phyloP scores from a whole-genome alignment of 805 yeast genomes.

The Huiozyma sinensis region DNA sequence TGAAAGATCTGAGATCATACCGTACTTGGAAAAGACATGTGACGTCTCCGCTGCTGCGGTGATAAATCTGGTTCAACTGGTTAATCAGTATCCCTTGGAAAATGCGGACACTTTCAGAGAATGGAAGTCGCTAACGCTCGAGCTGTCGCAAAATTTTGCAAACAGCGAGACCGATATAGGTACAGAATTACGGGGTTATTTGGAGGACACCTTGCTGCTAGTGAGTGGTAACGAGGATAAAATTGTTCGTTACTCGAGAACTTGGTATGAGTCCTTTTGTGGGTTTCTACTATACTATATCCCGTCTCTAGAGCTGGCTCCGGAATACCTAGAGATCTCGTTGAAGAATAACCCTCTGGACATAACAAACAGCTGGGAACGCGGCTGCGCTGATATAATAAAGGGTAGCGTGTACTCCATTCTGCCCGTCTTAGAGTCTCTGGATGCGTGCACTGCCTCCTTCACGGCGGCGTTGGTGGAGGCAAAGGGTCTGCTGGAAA shows the following conservation, averaged over 20 bases:
- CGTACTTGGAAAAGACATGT: constrained; percentile 12
- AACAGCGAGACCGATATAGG: constrained; percentile 16
- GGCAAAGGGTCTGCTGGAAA: constrained; percentile 47
- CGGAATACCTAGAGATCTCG: constrained; percentile 33
- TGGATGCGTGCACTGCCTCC: constrained; percentile 56
- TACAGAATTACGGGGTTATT: constrained; percentile 20
- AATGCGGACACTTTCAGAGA: constrained; percentile 26
- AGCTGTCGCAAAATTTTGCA: constrained; percentile 17
- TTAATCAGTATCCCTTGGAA: constrained; percentile 29
- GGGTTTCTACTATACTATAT: constrained; percentile 50
- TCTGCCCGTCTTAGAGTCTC: constrained; percentile 45
- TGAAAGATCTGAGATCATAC: constrained; percentile 16
- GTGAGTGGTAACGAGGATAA: constrained; percentile 33
- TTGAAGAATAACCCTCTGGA: constrained; percentile 29
- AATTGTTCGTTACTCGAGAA: constrained; percentile 39
- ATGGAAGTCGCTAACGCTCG: constrained; percentile 29
- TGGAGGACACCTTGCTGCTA: constrained; percentile 26
- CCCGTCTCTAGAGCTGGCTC: constrained; percentile 37
- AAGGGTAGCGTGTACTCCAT: constrained; percentile 47
- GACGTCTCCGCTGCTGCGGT: constrained; percentile 21
- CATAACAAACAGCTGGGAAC: constrained; percentile 39
- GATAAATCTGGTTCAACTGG: constrained; percentile 25
- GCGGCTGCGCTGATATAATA: constrained; percentile 44
- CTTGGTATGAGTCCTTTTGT: constrained; percentile 61
- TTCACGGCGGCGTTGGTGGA: constrained; percentile 52